phyloP scores from a whole-genome alignment of 139 green algal species.

The Chlamydomonas sp. region DNA sequence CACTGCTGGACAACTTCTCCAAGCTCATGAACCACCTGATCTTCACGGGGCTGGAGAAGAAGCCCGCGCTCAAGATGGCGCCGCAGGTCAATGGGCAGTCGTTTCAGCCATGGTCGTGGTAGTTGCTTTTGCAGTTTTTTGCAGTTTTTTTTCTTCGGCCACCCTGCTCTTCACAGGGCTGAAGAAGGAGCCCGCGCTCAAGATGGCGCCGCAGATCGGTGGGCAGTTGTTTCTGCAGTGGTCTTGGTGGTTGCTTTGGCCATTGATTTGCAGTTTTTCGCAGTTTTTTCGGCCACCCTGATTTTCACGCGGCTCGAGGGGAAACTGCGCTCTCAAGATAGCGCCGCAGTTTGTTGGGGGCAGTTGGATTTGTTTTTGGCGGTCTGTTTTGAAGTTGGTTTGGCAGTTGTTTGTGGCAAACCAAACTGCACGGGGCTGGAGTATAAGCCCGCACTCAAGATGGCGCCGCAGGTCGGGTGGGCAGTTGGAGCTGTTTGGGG shows the following conservation, averaged over 20 bases:
- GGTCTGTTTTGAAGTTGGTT: too few relatives aligned
- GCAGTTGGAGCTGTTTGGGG: too few relatives aligned
- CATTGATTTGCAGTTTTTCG: too few relatives aligned
- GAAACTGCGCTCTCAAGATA: constrained; percentile 32
- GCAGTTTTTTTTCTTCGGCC: too few relatives aligned
- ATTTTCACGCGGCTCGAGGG: constrained; percentile 63
- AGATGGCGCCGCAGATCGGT: constrained; percentile 9
- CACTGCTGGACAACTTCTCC: constrained; percentile 57
- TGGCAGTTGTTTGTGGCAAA: too few relatives aligned
- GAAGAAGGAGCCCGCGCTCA: constrained; percentile 45
- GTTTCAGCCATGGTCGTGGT: too few relatives aligned
- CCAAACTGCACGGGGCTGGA: constrained; percentile 60
- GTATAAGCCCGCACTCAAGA: constrained; percentile 38
- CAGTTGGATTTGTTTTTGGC: too few relatives aligned
- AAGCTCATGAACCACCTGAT: constrained; percentile 62
- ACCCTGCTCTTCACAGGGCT: constrained; percentile 59
- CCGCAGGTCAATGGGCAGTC: too few relatives aligned
- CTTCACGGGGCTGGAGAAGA: constrained; percentile 61
- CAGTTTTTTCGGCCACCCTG: too few relatives aligned
- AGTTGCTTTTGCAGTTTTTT: too few relatives aligned
- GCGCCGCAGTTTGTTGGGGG: constrained; percentile 2
- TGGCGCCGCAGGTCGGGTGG: constrained; percentile 3
- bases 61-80: constrained; percentile 26
- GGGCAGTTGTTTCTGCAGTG: too few relatives aligned
- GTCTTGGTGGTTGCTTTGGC: too few relatives aligned